Evolutionary conservation across 805 yeast species (phyloP).

Genomic region (Martiniozyma abietophila): DNA sequence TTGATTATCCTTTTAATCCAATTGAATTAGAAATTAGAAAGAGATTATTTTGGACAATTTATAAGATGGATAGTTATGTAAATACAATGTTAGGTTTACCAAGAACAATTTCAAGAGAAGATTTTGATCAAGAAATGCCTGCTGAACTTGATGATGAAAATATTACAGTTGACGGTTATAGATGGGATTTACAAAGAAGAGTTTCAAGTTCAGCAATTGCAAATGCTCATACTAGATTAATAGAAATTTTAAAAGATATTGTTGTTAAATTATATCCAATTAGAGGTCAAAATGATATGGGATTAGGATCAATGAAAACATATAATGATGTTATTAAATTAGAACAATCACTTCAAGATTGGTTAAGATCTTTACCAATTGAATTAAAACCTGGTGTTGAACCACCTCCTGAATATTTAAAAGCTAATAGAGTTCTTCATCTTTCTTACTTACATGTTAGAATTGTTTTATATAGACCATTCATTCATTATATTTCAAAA

Average conservation of each 20-base stretch:
- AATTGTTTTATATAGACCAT: slow-evolving; percentile 77
- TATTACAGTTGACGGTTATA: slow-evolving; percentile 57
- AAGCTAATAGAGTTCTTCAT: slow-evolving; percentile 68
- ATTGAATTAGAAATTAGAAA: slow-evolving; percentile 78
- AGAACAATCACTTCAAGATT: slow-evolving; percentile 58
- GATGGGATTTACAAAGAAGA: slow-evolving; percentile 33
- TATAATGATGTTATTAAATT: slow-evolving; percentile 43
- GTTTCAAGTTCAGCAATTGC: slow-evolving; percentile 72
- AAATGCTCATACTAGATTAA: slow-evolving; percentile 71
- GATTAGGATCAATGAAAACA: slow-evolving; percentile 4
- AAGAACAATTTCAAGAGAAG: slow-evolving; percentile 62
- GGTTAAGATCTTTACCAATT: slow-evolving; percentile 64
- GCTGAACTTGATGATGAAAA: slow-evolving; percentile 80
- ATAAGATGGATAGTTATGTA: slow-evolving; percentile 84
- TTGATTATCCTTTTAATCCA: slow-evolving; percentile 56
- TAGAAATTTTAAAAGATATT: slow-evolving; percentile 61
- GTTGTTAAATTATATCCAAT: slow-evolving; percentile 70
- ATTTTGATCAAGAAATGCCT: slow-evolving; percentile 83
- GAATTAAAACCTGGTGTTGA: slow-evolving; percentile 65
- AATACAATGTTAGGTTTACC: slow-evolving; percentile 85
- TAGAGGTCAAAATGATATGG: slow-evolving; percentile 29
- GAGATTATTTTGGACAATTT: slow-evolving; percentile 80
- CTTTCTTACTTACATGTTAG: slow-evolving; percentile 68
- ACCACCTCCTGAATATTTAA: slow-evolving; percentile 55
- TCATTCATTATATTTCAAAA: slow-evolving; percentile 72